Evolutionary conservation across 305 asterid species (phyloP).

Genomic region (Rubia peregrina): DNA sequence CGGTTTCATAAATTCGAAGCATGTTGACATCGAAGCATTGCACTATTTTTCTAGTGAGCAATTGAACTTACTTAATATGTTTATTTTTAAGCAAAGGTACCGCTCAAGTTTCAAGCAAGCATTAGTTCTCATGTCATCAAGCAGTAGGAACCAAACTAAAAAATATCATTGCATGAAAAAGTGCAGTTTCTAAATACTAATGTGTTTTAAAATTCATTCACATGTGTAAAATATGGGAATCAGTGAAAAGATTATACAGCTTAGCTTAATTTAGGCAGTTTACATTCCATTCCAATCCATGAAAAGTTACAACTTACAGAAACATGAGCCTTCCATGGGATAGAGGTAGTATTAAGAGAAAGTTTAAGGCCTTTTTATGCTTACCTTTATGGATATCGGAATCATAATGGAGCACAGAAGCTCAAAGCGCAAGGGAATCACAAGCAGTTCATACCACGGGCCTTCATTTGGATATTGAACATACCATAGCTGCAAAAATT

Average conservation of each 20-base stretch:
- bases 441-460: conserved; percentile 94
- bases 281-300: background rate
- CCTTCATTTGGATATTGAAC: conserved; percentile 87
- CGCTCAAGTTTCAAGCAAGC: background rate
- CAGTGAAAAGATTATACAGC: background rate
- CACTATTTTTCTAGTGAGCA: background rate
- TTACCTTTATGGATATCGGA: conserved; percentile 97
- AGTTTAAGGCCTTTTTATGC: conserved; percentile 16
- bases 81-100: background rate
- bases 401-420: conserved; percentile 99
- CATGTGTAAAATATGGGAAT: background rate
- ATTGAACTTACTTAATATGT: background rate
- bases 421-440: conserved; percentile 97
- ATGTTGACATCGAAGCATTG: background rate
- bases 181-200: background rate
- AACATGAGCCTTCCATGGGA: background rate
- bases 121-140: background rate
- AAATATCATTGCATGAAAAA: background rate
- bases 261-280: background rate
- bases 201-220: background rate
- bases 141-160: background rate
- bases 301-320: background rate
- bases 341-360: background rate
- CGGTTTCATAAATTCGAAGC: background rate
- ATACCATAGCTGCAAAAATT: conserved; percentile 79